phyloP scores from a whole-genome alignment of 2,329 filamentous ascomycete species.

The Botrytis aclada region DNA sequence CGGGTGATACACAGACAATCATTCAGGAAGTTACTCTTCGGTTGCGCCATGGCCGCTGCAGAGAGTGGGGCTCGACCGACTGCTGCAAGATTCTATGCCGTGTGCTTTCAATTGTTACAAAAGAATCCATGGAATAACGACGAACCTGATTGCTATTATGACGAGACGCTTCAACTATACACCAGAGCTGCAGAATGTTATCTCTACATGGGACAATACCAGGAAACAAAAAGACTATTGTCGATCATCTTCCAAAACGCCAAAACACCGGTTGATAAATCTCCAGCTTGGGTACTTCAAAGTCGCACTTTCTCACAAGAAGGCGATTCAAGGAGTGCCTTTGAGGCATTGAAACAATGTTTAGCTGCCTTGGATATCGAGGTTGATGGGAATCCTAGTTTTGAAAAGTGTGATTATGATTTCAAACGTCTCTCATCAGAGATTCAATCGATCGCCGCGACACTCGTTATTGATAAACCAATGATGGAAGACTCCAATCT shows the following conservation, averaged over 20 bases:
- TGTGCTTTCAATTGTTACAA: slow-evolving; percentile 76
- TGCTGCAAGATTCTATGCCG: slow-evolving; percentile 76
- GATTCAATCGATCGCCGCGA: slow-evolving; percentile 56
- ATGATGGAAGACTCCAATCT: slow-evolving; percentile 51
- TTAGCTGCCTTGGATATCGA: slow-evolving; percentile 66
- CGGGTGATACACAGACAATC: slow-evolving; percentile 58
- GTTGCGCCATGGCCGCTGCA: slow-evolving; percentile 73
- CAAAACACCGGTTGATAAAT: slow-evolving; percentile 72
- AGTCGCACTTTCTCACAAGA: slow-evolving; percentile 74
- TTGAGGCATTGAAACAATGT: slow-evolving; percentile 68
- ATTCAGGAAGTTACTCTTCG: slow-evolving; percentile 69
- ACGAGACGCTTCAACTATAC: slow-evolving; percentile 79
- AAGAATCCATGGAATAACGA: slow-evolving; percentile 71
- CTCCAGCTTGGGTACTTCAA: slow-evolving; percentile 78
- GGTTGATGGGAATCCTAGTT: slow-evolving; percentile 63
- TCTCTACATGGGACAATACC: slow-evolving; percentile 71
- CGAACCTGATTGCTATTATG: slow-evolving; percentile 71
- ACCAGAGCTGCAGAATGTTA: slow-evolving; percentile 80
- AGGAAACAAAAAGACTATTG: slow-evolving; percentile 66
- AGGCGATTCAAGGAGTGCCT: slow-evolving; percentile 67
- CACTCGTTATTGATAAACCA: slow-evolving; percentile 45
- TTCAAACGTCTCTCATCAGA: slow-evolving; percentile 63
- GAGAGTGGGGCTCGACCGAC: slow-evolving; percentile 82
- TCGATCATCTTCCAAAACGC: slow-evolving; percentile 67
- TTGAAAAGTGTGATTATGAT: slow-evolving; percentile 72